Base-by-base conservation (phyloP, 1,284 basidiomycete species). In the Trichosporon sp. region DNA sequence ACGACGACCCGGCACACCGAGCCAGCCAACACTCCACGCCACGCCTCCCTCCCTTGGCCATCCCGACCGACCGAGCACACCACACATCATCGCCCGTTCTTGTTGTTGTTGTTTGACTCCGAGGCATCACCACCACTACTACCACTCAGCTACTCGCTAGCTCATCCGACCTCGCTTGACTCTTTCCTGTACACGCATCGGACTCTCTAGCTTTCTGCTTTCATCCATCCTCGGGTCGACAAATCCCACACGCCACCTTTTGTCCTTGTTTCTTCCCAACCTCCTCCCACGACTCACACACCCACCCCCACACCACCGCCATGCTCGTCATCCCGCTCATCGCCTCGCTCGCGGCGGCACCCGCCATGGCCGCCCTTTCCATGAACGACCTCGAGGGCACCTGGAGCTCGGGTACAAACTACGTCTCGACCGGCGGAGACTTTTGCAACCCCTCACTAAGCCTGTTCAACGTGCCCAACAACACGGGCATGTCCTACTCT, bases 401-500 rank as follows among this genome's bases (percentile, higher is more conserved):
- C 21, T 97, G 94, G 94, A 85, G 85, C 60, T 88, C 89, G 44
- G 91, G 91, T 21, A 87, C 85, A 70, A 83, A 85, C 70, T 82
- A 85, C 33, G 92, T 96, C 34, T 52, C 84, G 14, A 95, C 94
- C 16, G 94, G 94, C 40, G 37, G 87, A n/a, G 83, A 84, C 64
- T 95, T 95, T 76, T 91, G 89, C 49, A 87, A 88, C 74, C 93
- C 94, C 1, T 83, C 85, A 56, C 90, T 92, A 72, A 81, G 84
- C 80, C 84, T 88, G 3, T 96, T 97, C 81, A 87, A 65, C 52
- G 92, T 92, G 75, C 93, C 94, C 2, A 75, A 76, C 61, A 92
- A 86, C 32, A 90, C 92, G 6, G 94, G 94, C 40, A 84, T 94
- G 23, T 88, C 89, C 4, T 92, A 86, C 77, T 91, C 92, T 19